Percentiles rank a stretch among this genome's conserved stretches.
Conservation (phyloP, 2,329 filamentous ascomycete species). For the Decorospora gaudefroyi region DNA sequence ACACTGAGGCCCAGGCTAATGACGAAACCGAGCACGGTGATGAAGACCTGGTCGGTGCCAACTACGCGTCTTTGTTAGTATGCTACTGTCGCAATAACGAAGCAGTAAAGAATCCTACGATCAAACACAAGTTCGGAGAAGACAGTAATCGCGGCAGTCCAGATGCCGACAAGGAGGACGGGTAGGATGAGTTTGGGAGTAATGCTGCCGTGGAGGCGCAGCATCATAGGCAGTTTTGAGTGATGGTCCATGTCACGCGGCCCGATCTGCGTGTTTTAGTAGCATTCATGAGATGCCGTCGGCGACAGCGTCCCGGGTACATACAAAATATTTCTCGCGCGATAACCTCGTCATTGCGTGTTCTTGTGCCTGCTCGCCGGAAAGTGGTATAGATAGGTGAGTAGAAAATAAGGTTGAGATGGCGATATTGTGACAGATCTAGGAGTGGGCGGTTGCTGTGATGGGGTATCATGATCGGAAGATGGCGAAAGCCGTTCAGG, state of each 20-base stretch:
- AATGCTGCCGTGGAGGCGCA: conserved; percentile 75
- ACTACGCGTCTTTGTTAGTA: conserved; percentile 43
- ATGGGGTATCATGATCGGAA: too few relatives aligned
- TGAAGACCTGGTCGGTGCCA: conserved; percentile 66
- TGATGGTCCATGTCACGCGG: conserved; percentile 72
- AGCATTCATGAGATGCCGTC: background rate
- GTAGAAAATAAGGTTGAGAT: too few relatives aligned
- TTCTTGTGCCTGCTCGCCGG: too few relatives aligned
- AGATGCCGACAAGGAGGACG: conserved; percentile 64
- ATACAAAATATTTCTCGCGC: conserved; percentile 2
- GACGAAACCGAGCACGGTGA: conserved; percentile 80
- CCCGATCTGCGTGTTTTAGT: conserved; percentile 46
- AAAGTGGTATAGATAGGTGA: too few relatives aligned
- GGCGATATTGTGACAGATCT: too few relatives aligned
- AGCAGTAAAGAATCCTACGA: conserved; percentile 16
- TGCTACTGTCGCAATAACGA: background rate
- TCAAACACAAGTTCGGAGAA: conserved; percentile 49
- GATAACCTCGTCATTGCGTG: too few relatives aligned
- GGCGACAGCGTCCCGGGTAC: too few relatives aligned
- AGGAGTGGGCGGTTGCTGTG: too few relatives aligned
- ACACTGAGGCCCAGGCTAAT: conserved; percentile 76
- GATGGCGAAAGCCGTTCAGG: too few relatives aligned
- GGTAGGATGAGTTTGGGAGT: conserved; percentile 74
- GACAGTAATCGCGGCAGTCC: conserved; percentile 67
- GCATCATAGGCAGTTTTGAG: conserved; percentile 74